Percentiles rank a stretch among this genome's conserved stretches.
Evolutionary conservation across 805 yeast genomes (phyloP).

Genomic region (Kazachstania viticola): DNA sequence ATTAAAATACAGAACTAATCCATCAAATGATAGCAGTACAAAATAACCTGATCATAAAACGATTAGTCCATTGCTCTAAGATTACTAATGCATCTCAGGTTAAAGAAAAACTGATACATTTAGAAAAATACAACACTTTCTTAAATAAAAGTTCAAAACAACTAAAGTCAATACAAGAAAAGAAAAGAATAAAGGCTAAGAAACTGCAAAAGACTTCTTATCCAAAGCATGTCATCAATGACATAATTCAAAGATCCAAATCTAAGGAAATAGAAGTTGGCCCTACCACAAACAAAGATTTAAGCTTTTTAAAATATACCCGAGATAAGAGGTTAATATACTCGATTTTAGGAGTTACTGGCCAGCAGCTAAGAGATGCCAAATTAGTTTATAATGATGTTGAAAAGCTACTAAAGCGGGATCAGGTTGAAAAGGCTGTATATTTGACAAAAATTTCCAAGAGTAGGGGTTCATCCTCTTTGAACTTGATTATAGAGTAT

Average conservation of each 20-base stretch:
- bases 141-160: slow-evolving; percentile 14
- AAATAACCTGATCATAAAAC: no score
- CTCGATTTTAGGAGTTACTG: slow-evolving; percentile 47
- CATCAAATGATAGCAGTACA: no score
- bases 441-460: slow-evolving; percentile 38
- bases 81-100: slow-evolving; percentile 10
- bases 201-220: slow-evolving; percentile 18
- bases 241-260: slow-evolving; percentile 9
- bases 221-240: slow-evolving; percentile 18
- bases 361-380: slow-evolving; percentile 47
- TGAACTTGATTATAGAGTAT: slow-evolving; percentile 50
- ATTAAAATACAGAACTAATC: no score
- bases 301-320: slow-evolving; percentile 19
- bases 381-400: slow-evolving; percentile 44
- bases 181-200: slow-evolving; percentile 10
- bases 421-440: slow-evolving; percentile 41
- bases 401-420: slow-evolving; percentile 37
- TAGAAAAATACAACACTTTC: slow-evolving; percentile 8
- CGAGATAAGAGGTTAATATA: slow-evolving; percentile 38
- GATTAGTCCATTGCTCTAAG: no score
- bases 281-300: slow-evolving; percentile 28
- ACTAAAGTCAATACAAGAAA: slow-evolving; percentile 8
- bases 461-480: slow-evolving; percentile 43
- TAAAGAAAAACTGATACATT: slow-evolving; percentile 10
- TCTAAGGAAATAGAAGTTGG: slow-evolving; percentile 19